A percentile compares a stretch with the other conserved stretches of the same genome.
phyloP scores from a whole-genome alignment of 345 rosid species.

The Syzygium oleosum region DNA sequence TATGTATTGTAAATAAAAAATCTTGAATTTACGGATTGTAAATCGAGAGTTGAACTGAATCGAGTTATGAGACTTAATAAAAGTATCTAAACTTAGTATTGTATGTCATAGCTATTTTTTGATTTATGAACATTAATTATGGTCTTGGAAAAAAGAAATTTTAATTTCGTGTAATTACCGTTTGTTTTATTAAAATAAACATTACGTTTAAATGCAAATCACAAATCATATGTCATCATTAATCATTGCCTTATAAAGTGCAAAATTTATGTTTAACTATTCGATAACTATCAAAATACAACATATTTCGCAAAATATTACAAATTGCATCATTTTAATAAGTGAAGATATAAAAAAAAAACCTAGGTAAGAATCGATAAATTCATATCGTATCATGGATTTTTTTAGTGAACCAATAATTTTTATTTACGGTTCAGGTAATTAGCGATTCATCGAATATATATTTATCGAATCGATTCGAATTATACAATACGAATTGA shows the following conservation, averaged over 20 bases:
- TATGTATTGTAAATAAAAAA: too few species aligned
- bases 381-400: too few species aligned
- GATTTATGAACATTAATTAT: background rate
- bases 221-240: background rate
- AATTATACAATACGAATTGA: fast-evolving
- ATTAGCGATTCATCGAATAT: fast-evolving
- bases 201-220: background rate
- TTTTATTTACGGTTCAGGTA: background rate
- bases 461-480: background rate
- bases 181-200: background rate
- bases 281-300: background rate
- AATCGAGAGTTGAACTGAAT: background rate
- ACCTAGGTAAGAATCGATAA: background rate
- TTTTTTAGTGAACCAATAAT: background rate
- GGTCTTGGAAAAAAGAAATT: background rate
- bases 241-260: background rate
- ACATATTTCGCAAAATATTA: background rate
- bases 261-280: background rate
- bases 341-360: background rate
- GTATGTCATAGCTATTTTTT: background rate
- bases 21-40: background rate
- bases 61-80: fast-evolving
- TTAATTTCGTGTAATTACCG: background rate
- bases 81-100: fast-evolving
- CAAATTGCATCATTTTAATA: background rate